A percentile compares a stretch with the other conserved stretches of the same genome.
phyloP scores from a whole-genome alignment of 2,329 filamentous ascomycete genomes.

The Epichloe sp. region DNA sequence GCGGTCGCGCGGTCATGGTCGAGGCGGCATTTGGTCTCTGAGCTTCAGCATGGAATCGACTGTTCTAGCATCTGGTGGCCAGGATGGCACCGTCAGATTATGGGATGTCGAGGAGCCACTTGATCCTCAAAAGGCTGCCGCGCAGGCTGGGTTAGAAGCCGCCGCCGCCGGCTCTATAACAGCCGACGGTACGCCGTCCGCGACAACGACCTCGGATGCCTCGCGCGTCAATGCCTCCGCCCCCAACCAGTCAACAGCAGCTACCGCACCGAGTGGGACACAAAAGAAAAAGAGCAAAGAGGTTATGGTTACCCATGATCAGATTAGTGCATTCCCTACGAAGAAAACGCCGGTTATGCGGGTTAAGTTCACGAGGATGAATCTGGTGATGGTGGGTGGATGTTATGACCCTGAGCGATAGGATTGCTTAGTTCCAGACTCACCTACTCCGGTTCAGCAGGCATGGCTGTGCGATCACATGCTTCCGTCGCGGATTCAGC shows the following conservation, averaged over 20 bases:
- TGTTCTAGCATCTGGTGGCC: slow-evolving; percentile 77
- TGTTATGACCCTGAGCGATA: slow-evolving; percentile 45
- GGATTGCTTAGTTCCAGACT: slow-evolving; percentile 7
- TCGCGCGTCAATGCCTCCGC: slow-evolving; percentile 8
- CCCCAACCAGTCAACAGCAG: slow-evolving; percentile 15
- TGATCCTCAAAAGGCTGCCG: slow-evolving; percentile 46
- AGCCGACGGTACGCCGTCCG: slow-evolving; percentile 26
- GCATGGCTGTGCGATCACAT: not conserved
- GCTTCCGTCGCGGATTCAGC: slow-evolving; percentile 3
- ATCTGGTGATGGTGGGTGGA: slow-evolving; percentile 76
- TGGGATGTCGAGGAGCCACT: slow-evolving; percentile 78
- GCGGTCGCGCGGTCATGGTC: slow-evolving; percentile 84
- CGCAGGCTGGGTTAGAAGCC: slow-evolving; percentile 30
- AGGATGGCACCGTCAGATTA: slow-evolving; percentile 82
- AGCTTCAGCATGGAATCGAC: slow-evolving; percentile 89
- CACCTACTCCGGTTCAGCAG: not conserved
- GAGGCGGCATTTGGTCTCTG: slow-evolving; percentile 85
- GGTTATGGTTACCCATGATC: slow-evolving; percentile 78
- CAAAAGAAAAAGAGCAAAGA: slow-evolving; percentile 77
- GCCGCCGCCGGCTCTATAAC: slow-evolving; percentile 27
- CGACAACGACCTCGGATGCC: slow-evolving; percentile 15
- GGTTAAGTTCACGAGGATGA: slow-evolving; percentile 90
- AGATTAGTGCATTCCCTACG: slow-evolving; percentile 87
- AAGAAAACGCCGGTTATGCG: slow-evolving; percentile 95
- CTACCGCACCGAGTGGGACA: slow-evolving; percentile 16